Percentiles rank a stretch among this genome's conserved stretches.
phyloP scores from a whole-genome alignment of 2,329 filamentous ascomycete genomes.

The Madurella mycetomatis region DNA sequence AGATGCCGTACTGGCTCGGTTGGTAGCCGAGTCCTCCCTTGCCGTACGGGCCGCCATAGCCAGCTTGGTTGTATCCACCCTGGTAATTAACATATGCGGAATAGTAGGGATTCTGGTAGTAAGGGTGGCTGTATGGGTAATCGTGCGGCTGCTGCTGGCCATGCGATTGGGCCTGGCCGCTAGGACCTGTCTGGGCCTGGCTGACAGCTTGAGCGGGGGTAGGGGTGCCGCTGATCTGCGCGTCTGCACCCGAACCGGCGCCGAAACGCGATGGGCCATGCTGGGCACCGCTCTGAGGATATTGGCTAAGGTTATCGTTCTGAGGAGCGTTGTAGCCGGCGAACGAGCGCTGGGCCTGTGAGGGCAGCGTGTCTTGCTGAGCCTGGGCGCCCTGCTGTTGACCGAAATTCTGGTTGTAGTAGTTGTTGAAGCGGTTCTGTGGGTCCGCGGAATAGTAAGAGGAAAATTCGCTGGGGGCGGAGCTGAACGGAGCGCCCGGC shows the following conservation, averaged over 20 bases:
- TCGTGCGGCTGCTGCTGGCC: constrained; percentile 39
- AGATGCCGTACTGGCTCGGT: constrained; percentile 51
- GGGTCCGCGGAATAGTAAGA: constrained; percentile 79
- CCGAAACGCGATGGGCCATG: constrained; percentile 56
- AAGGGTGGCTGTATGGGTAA: constrained; percentile 54
- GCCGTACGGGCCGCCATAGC: constrained; percentile 49
- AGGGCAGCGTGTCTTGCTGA: constrained; percentile 68
- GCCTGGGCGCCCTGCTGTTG: constrained; percentile 55
- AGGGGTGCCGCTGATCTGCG: constrained; percentile 81
- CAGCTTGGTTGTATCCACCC: constrained; percentile 48
- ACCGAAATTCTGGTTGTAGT: constrained; percentile 59
- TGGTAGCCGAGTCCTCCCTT: constrained; percentile 53
- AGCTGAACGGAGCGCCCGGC: constrained; percentile 64
- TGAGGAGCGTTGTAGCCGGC: constrained; percentile 67
- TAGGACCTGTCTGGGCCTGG: constrained; percentile 39
- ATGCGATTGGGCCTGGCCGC: constrained; percentile 35
- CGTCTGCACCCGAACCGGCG: constrained; percentile 52
- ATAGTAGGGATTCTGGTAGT: constrained; percentile 61
- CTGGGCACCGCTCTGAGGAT: constrained; percentile 70
- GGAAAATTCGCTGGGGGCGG: constrained; percentile 73
- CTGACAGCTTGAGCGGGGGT: constrained; percentile 74
- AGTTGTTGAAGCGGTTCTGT: constrained; percentile 64
- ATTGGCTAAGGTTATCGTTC: constrained; percentile 62
- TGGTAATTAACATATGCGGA: constrained; percentile 53
- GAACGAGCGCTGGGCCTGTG: constrained; percentile 67